These are phyloP conservation scores for Epicoccum nigrum DNA, from an alignment of 2,329 filamentous ascomycete genomes.

Conservation along the genomic window DNA sequence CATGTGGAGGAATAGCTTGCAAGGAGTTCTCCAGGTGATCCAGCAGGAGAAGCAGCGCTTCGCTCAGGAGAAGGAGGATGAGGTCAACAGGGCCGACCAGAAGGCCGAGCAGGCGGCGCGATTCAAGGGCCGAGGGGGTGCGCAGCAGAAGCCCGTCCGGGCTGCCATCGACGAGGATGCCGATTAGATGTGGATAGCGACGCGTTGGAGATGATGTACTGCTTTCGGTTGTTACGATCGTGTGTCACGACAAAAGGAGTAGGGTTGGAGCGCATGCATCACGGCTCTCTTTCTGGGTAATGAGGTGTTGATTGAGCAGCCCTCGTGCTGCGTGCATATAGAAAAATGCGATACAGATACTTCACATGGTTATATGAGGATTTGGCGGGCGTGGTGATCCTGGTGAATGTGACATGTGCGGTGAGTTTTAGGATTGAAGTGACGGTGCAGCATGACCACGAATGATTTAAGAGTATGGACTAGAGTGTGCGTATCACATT, in stretches of 20 bases:
- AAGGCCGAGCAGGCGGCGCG: constrained; percentile 57
- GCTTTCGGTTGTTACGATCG: constrained; percentile 28
- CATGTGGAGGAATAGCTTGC: constrained; percentile 85
- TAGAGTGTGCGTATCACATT: no score
- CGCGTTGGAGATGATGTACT: constrained; percentile 15
- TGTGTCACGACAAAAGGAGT: constrained; percentile 27
- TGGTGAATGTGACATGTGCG: neutral
- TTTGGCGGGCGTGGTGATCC: no score
- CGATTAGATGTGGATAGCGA: constrained; percentile 33
- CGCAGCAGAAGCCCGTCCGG: constrained; percentile 39
- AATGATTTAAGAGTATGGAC: no score
- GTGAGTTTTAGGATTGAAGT: no score
- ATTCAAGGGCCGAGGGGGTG: constrained; percentile 30
- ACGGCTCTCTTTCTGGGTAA: constrained; percentile 38
- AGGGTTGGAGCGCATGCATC: constrained; percentile 36
- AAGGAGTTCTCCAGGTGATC: constrained; percentile 78
- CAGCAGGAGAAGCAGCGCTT: constrained; percentile 81
- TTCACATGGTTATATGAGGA: constrained; percentile 5
- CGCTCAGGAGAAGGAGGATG: constrained; percentile 76
- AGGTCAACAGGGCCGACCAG: constrained; percentile 72
- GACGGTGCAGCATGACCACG: no score
- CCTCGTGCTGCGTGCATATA: constrained; percentile 42
- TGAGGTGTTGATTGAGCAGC: constrained; percentile 33
- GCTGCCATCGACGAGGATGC: constrained; percentile 44
- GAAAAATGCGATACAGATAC: constrained; percentile 39